phyloP scores from a whole-genome alignment of 768 basidiomycete species.

The Neoboletus subvelutipes region DNA sequence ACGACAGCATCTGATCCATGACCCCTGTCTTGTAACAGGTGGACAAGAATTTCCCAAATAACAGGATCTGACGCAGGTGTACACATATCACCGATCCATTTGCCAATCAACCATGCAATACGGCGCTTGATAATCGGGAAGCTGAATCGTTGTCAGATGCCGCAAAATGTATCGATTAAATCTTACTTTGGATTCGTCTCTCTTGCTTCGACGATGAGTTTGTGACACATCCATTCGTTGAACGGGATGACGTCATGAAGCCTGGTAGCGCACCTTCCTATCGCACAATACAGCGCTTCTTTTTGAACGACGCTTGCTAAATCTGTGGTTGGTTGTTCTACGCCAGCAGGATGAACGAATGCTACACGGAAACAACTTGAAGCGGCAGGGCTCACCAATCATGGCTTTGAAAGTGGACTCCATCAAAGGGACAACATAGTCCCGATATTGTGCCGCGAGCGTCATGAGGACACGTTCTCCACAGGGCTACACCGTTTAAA shows the following conservation, averaged over 20 bases:
- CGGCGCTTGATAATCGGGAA: constrained; percentile 93
- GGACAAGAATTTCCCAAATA: constrained; percentile 80
- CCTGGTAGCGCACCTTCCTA: constrained; percentile 75
- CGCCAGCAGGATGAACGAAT: neutral
- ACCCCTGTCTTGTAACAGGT: constrained; percentile 69
- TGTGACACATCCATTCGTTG: constrained; percentile 63
- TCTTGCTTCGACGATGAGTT: constrained; percentile 57
- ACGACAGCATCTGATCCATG: constrained; percentile 81
- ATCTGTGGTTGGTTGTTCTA: constrained; percentile 49
- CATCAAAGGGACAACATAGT: constrained; percentile 69
- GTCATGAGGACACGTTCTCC: constrained; percentile 91
- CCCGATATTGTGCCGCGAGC: constrained; percentile 65
- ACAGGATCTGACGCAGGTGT: constrained; percentile 55
- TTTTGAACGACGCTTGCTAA: constrained; percentile 68
- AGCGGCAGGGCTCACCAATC: constrained; percentile 43
- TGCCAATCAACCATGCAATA: constrained; percentile 92
- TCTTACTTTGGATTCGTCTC: constrained; percentile 59
- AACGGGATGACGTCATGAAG: constrained; percentile 68
- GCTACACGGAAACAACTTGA: neutral
- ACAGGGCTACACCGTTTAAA: constrained; percentile 61
- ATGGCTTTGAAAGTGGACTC: constrained; percentile 56
- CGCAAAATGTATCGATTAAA: neutral
- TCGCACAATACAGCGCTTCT: constrained; percentile 85
- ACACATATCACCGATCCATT: constrained; percentile 77
- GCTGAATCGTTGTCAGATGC: constrained; percentile 39